Percentiles rank a stretch among this genome's conserved stretches.
Evolutionary conservation across 306 rosid genomes (phyloP).

Genomic region (Amphicarpaea edgeworthii): DNA sequence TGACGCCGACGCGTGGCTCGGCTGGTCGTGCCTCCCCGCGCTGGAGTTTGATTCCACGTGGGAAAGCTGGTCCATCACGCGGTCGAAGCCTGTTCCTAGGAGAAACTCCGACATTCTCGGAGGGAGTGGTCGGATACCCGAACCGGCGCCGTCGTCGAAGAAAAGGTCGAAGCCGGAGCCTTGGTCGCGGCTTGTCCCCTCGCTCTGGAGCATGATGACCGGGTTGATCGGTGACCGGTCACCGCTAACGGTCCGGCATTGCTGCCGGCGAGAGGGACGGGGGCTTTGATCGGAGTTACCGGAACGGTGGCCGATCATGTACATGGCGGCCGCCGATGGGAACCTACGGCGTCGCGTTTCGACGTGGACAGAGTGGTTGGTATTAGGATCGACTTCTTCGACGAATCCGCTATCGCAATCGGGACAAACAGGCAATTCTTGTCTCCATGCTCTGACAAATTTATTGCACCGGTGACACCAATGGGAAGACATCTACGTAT

Average conservation of each 20-base stretch:
- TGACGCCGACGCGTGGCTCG: slow-evolving; percentile 52
- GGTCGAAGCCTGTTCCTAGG: slow-evolving; percentile 72
- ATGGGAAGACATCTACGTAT: slow-evolving; percentile 52
- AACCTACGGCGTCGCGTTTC: slow-evolving; percentile 48
- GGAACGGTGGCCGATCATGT: slow-evolving; percentile 55
- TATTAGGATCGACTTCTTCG: slow-evolving; percentile 53
- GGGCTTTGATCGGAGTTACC: slow-evolving; percentile 34
- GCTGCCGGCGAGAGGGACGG: slow-evolving; percentile 38
- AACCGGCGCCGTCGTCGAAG: slow-evolving; percentile 63
- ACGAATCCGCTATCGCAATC: slow-evolving; percentile 77
- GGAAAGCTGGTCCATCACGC: slow-evolving; percentile 65
- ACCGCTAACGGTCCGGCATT: not conserved
- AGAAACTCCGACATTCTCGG: slow-evolving; percentile 70
- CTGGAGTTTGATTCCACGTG: slow-evolving; percentile 56
- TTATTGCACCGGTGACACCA: slow-evolving; percentile 82
- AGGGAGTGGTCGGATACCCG: slow-evolving; percentile 70
- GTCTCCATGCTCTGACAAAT: slow-evolving; percentile 55
- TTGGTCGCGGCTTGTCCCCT: slow-evolving; percentile 30
- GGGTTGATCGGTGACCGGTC: slow-evolving; percentile 60
- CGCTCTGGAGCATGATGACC: slow-evolving; percentile 67
- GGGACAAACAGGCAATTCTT: slow-evolving; percentile 57
- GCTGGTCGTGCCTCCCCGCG: slow-evolving; percentile 37
- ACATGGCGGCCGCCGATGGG: slow-evolving; percentile 59
- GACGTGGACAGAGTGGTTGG: slow-evolving; percentile 2
- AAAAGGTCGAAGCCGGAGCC: slow-evolving; percentile 59